Base-by-base conservation (phyloP, 169 alveolate genomes). In the Plasmodium knowlesi region DNA sequence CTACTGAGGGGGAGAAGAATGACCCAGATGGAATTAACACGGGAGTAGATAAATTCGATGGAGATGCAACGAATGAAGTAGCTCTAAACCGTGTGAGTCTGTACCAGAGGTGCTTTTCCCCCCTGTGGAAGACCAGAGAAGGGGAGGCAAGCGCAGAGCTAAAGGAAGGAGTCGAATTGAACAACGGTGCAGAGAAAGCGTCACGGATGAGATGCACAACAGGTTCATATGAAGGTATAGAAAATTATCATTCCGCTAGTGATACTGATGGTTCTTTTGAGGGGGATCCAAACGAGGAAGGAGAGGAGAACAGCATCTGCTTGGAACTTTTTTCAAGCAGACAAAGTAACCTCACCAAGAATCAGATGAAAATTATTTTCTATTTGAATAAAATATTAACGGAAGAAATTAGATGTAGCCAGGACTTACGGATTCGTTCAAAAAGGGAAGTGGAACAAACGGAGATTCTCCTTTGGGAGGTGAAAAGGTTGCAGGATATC, bases 311-410 rank as follows among this genome's bases (percentile, higher is more conserved):
- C 37, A 67, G 22, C n/a, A 16, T n/a, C 76, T 19, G 14, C 14
- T 67, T 67, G 5, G 37, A 67, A 10, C 28, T 32, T 5, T 12
- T 30, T 12, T 46, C 25, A 57, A 30, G 30, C 8, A 9, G 71
- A 10, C 73, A 57, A 43, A 53, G 25, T 3, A 84, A 74, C n/a
- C 16, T 43, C 30, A 79, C 80, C 28, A 37, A 22, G 39, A 88
- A 88, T 22, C 81, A 88, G 3, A 53, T 88, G 82, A 76, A 70
- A 41, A 37, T 88, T 28, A 88, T 88, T 28, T 28, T 46, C 19
- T 54, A 61, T 78, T 71, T 88, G 34, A 88, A 61, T 22, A 78
- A 19, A 34, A 76, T 88, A 5, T 46, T 88, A 88, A 78, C 88
- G 22, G 54, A 72, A 9, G 94, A 88, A 88, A 61, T 88, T 34